These are phyloP conservation scores for Iris pallida DNA, from an alignment of 116 monocot genomes.

Conservation along the genomic window DNA sequence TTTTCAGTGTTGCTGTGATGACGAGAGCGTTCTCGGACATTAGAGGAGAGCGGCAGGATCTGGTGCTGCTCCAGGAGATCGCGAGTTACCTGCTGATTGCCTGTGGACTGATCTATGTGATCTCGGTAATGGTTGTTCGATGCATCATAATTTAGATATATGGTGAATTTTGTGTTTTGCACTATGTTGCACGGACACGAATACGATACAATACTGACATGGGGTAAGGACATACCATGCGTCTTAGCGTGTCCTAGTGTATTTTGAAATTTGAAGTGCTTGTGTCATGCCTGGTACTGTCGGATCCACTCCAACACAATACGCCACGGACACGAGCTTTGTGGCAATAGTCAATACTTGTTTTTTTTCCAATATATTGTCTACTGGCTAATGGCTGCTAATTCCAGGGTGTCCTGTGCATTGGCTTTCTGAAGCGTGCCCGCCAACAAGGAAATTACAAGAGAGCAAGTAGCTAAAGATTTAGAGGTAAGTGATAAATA, in stretches of 20 bases:
- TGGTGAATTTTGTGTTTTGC: background rate
- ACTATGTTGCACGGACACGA: too few species aligned
- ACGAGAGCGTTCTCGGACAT: constrained; percentile 83
- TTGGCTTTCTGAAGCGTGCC: constrained; percentile 74
- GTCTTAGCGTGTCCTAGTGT: too few species aligned
- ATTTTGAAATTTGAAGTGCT: too few species aligned
- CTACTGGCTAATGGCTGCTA: background rate
- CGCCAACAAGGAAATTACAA: constrained; percentile 49
- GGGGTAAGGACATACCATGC: too few species aligned
- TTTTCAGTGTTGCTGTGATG: constrained; percentile 87
- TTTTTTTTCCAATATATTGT: too few species aligned
- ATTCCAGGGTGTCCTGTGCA: constrained; percentile 68
- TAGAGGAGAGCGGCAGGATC: constrained; percentile 25
- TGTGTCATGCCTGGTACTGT: too few species aligned
- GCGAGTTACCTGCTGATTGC: constrained; percentile 78
- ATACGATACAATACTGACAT: too few species aligned
- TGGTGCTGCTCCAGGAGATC: constrained; percentile 78
- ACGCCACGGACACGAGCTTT: too few species aligned
- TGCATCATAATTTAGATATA: background rate
- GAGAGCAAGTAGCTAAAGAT: constrained; percentile 68
- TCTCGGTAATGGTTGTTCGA: constrained; percentile 47
- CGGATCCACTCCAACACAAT: too few species aligned
- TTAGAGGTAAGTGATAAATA: constrained; percentile 42
- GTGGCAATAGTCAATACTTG: too few species aligned
- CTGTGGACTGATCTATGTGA: constrained; percentile 64